A percentile compares a stretch with the other conserved stretches of the same genome.
Evolutionary conservation across 306 rosid species (phyloP).

Genomic region (Cucurbita moschata): DNA sequence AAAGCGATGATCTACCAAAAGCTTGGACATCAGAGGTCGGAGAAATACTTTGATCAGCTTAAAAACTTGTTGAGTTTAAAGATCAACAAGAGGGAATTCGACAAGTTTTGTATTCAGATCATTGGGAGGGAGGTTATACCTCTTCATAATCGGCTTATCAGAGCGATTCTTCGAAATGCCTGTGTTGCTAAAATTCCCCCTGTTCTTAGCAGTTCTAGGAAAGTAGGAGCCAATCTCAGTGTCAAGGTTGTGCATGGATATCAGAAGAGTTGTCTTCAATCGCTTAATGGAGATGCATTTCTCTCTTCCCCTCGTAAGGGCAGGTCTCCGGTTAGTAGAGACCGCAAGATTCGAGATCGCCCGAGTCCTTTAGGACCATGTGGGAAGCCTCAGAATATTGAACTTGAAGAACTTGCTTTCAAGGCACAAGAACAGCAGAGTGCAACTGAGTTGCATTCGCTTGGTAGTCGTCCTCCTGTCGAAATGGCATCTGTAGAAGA

Average conservation of each 20-base stretch:
- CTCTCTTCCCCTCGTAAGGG: conserved; percentile 33
- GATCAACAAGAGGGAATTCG: conserved; percentile 62
- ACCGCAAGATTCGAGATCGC: conserved; percentile 31
- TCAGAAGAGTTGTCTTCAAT: conserved; percentile 28
- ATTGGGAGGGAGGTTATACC: conserved; percentile 67
- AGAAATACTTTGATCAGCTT: conserved; percentile 58
- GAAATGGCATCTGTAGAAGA: conserved; percentile 83
- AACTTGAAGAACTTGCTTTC: conserved; percentile 22
- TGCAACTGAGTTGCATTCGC: conserved; percentile 84
- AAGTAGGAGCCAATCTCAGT: conserved; percentile 19
- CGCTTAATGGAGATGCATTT: conserved; percentile 32
- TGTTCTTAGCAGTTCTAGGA: conserved; percentile 23
- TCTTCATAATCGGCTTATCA: conserved; percentile 69
- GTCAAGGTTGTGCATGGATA: conserved; percentile 33
- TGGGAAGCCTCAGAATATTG: conserved; percentile 43
- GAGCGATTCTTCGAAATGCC: conserved; percentile 60
- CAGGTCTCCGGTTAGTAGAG: conserved; percentile 32
- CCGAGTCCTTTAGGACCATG: conserved; percentile 39
- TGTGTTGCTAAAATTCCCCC: conserved; percentile 62
- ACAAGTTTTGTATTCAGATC: conserved; percentile 40
- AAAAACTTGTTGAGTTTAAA: conserved; percentile 44
- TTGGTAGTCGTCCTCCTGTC: conserved; percentile 84
- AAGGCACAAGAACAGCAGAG: conserved; percentile 73
- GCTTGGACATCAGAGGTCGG: conserved; percentile 65
- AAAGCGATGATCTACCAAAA: conserved; percentile 49